Percentiles rank a stretch among this genome's conserved stretches.
Evolutionary conservation across 306 rosid genomes (phyloP).

Genomic region (Inga laurina): DNA sequence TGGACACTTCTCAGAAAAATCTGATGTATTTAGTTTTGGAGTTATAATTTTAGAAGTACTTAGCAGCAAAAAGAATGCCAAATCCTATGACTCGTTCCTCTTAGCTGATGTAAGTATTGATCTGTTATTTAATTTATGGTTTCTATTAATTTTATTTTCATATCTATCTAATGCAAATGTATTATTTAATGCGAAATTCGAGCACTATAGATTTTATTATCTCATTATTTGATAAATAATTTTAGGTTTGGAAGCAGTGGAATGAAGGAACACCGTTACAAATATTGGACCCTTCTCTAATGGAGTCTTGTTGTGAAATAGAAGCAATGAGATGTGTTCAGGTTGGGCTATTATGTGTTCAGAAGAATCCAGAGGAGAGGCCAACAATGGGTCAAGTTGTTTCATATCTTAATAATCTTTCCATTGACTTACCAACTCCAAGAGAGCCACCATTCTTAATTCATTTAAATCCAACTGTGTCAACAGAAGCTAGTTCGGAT

Average conservation of each 20-base stretch:
- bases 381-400: background rate
- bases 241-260: constrained; percentile 1
- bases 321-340: background rate
- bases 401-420: background rate
- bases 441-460: background rate
- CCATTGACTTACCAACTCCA: background rate
- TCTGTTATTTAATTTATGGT: background rate
- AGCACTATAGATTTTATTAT: too few relatives aligned
- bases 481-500: background rate
- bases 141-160: background rate
- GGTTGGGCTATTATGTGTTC: background rate
- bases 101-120: background rate
- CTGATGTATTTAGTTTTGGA: background rate
- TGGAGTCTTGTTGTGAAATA: background rate
- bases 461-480: background rate
- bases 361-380: background rate
- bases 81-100: background rate
- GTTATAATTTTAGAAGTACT: background rate
- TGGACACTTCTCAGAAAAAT: background rate
- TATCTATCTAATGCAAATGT: background rate
- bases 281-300: background rate
- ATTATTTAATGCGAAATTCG: too few relatives aligned
- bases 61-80: background rate
- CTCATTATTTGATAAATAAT: background rate
- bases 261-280: background rate